These are phyloP conservation scores for Biancaea sappan DNA, from an alignment of 306 rosid genomes.

Conservation along the genomic window DNA sequence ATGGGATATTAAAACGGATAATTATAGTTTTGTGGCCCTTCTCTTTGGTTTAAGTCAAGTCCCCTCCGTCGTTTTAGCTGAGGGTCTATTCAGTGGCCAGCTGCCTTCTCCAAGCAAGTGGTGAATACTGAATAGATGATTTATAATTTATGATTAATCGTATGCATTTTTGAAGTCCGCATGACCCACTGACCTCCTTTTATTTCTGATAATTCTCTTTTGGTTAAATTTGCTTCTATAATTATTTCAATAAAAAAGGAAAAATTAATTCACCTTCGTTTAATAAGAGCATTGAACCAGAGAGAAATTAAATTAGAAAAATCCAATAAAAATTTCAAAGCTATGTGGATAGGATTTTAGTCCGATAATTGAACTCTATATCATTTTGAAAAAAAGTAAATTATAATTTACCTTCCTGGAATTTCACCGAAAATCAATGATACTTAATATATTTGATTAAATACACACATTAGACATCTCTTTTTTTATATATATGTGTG, in stretches of 20 bases:
- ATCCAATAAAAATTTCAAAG: background rate
- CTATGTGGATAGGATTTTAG: no score
- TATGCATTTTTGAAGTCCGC: background rate
- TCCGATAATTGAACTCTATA: no score
- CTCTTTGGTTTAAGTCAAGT: background rate
- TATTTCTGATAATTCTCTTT: slow-evolving; percentile 12
- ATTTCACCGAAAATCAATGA: no score
- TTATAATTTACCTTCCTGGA: no score
- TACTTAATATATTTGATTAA: no score
- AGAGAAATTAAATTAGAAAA: background rate
- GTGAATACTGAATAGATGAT: slow-evolving; percentile 21
- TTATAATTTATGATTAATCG: background rate
- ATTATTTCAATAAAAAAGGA: background rate
- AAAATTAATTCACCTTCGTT: background rate
- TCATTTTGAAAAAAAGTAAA: no score
- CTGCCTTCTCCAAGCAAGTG: background rate
- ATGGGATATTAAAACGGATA: background rate
- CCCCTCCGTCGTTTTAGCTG: background rate
- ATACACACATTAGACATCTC: no score
- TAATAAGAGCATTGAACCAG: background rate
- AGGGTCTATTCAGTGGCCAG: background rate
- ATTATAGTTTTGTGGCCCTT: background rate
- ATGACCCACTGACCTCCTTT: slow-evolving; percentile 17
- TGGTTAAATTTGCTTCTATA: background rate
- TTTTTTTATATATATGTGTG: no score